phyloP scores from a whole-genome alignment of 495 filamentous ascomycete species.

The Podospora comata region DNA sequence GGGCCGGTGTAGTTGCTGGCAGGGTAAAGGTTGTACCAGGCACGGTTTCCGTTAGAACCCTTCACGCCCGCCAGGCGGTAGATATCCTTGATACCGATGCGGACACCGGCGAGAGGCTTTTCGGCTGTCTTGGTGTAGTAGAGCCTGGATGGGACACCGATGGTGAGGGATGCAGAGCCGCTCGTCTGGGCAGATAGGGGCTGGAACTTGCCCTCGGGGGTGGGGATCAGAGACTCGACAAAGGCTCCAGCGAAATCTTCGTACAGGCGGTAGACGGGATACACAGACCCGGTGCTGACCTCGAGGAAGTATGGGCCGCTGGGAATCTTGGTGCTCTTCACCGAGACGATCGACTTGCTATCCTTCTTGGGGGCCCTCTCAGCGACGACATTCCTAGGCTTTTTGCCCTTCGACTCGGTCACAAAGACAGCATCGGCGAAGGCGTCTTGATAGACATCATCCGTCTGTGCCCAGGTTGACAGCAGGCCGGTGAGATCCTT shows the following conservation, averaged over 20 bases:
- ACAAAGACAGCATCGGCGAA: conserved; percentile 37
- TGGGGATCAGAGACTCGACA: conserved; percentile 34
- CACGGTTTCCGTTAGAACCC: conserved; percentile 54
- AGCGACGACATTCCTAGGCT: neutral
- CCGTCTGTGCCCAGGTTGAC: conserved; percentile 28
- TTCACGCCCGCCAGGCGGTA: conserved; percentile 55
- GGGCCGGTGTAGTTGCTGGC: conserved; percentile 44
- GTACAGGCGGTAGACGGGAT: conserved; percentile 43
- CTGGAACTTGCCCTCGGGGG: conserved; percentile 38
- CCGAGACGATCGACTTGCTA: conserved; percentile 24
- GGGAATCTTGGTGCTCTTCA: conserved; percentile 32
- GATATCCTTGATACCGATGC: conserved; percentile 62
- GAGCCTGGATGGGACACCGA: conserved; percentile 53
- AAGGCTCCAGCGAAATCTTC: conserved; percentile 42
- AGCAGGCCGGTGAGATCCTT: conserved; percentile 28
- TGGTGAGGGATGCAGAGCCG: conserved; percentile 25
- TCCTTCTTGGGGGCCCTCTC: conserved; percentile 10
- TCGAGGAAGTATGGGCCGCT: conserved; percentile 51
- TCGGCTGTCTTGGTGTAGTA: conserved; percentile 45
- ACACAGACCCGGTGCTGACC: conserved; percentile 35
- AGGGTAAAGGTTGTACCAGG: conserved; percentile 54
- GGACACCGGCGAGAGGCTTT: conserved; percentile 49
- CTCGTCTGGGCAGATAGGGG: conserved; percentile 38
- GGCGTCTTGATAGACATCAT: conserved; percentile 44
- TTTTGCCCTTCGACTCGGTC: conserved; percentile 15